phyloP scores from a whole-genome alignment of 805 yeast genomes.

The Candida pseudoglaebosa region DNA sequence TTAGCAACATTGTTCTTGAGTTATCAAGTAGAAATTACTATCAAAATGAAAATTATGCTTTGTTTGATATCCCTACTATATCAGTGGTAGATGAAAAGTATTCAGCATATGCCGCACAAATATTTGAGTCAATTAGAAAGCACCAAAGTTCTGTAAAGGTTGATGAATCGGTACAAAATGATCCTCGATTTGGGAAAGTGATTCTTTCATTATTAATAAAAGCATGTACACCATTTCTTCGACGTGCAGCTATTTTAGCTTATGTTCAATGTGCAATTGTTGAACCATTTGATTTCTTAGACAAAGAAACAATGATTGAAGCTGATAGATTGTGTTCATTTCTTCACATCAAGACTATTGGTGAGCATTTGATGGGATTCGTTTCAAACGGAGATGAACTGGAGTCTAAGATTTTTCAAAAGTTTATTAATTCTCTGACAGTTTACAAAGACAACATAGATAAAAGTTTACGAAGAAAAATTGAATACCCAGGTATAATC shows the following conservation, averaged over 20 bases:
- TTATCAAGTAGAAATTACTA: constrained; percentile 25
- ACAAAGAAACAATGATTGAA: constrained; percentile 34
- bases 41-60: constrained; percentile 17
- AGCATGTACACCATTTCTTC: constrained; percentile 58
- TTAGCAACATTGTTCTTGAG: constrained; percentile 22
- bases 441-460: constrained; percentile 8
- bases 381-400: constrained; percentile 10
- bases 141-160: constrained; percentile 7
- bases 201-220: constrained; percentile 54
- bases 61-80: constrained; percentile 37
- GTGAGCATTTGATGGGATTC: constrained; percentile 18
- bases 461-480: constrained; percentile 13
- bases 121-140: constrained; percentile 20
- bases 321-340: constrained; percentile 50
- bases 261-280: constrained; percentile 49
- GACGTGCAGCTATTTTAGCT: constrained; percentile 57
- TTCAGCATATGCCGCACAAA: constrained; percentile 16
- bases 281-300: constrained; percentile 22
- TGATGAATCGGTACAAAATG: constrained; percentile 13
- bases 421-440: constrained; percentile 14
- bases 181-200: constrained; percentile 31
- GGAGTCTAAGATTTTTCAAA: constrained; percentile 23
- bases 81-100: constrained; percentile 18
- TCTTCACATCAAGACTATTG: constrained; percentile 37
- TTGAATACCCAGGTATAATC: constrained; percentile 67